A percentile compares a stretch with the other conserved stretches of the same genome.
These are phyloP conservation scores for Boletus bicolor DNA, from an alignment of 768 basidiomycete species.

Conservation along the genomic window DNA sequence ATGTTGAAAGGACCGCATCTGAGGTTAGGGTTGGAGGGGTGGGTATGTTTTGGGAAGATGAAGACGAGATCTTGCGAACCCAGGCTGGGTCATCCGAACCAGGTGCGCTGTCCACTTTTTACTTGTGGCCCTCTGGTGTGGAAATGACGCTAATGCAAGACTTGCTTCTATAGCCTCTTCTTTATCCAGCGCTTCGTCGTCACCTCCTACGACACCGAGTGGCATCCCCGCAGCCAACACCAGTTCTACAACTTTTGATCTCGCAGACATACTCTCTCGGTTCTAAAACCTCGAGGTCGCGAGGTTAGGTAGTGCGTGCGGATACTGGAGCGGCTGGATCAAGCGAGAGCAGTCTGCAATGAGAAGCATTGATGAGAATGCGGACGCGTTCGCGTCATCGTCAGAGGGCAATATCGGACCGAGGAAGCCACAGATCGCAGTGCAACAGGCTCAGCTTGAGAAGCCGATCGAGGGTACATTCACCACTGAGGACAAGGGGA, in stretches of 20 bases:
- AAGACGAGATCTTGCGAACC: slow-evolving; percentile 16
- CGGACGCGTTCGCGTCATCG: neutral
- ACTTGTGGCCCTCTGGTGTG: neutral
- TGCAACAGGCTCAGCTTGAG: slow-evolving; percentile 12
- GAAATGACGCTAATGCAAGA: neutral
- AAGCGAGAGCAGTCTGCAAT: slow-evolving; percentile 2
- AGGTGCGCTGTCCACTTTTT: slow-evolving; percentile 2
- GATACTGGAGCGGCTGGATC: slow-evolving; percentile 37
- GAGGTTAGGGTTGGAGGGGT: slow-evolving; percentile 4
- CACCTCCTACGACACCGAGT: neutral
- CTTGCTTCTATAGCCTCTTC: neutral
- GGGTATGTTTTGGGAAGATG: slow-evolving; percentile 29
- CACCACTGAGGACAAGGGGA: slow-evolving; percentile 12
- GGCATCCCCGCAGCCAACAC: neutral
- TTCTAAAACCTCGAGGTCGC: slow-evolving; percentile 35
- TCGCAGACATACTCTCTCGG: slow-evolving; percentile 24
- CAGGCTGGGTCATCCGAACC: neutral
- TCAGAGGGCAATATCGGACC: neutral
- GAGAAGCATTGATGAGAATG: neutral
- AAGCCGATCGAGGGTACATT: neutral
- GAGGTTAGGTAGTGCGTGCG: slow-evolving; percentile 41
- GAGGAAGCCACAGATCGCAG: slow-evolving; percentile 19
- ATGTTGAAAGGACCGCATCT: neutral
- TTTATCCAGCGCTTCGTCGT: neutral
- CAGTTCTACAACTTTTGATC: slow-evolving; percentile 1